Conservation (phyloP, 495 filamentous ascomycete genomes). For the Penicillium cataractarum region DNA sequence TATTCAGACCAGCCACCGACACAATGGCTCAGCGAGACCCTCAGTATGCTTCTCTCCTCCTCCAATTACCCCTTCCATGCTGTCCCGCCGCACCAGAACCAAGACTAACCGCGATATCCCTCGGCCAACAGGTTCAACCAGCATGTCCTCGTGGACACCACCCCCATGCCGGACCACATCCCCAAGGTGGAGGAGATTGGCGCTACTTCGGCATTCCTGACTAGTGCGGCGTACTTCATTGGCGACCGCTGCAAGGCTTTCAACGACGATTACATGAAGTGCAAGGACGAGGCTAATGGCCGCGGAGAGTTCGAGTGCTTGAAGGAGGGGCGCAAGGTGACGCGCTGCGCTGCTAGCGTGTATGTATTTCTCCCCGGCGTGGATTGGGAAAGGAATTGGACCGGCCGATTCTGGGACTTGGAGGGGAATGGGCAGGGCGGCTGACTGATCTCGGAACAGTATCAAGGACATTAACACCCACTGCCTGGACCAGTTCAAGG, state of each 20-base stretch:
- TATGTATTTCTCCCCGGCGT: conserved; percentile 54
- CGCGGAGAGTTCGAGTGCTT: conserved; percentile 91
- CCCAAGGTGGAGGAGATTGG: conserved; percentile 91
- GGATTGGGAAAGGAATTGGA: neutral
- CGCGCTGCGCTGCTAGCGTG: conserved; percentile 94
- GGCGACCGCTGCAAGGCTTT: conserved; percentile 90
- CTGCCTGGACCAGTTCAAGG: conserved; percentile 87
- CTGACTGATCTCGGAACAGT: conserved; percentile 44
- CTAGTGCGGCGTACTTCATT: conserved; percentile 96
- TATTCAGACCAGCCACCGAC: conserved; percentile 27
- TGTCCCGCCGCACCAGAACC: conserved; percentile 10
- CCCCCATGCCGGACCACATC: conserved; percentile 88
- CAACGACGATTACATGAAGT: conserved; percentile 99
- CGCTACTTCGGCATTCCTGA: conserved; percentile 83
- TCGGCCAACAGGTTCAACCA: conserved; percentile 78
- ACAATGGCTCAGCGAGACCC: conserved; percentile 56
- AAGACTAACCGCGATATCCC: conserved; percentile 31
- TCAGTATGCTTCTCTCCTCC: conserved; percentile 38
- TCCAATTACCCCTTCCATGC: neutral
- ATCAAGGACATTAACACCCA: conserved; percentile 94
- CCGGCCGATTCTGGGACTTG: neutral
- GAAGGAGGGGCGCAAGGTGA: conserved; percentile 94
- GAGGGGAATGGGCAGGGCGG: neutral
- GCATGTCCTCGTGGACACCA: conserved; percentile 89
- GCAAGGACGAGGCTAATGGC: conserved; percentile 89